Evolutionary conservation across 345 rosid species (phyloP), one percentile per base, ranked within the genome.

Genomic region (Iberis pinnata): DNA sequence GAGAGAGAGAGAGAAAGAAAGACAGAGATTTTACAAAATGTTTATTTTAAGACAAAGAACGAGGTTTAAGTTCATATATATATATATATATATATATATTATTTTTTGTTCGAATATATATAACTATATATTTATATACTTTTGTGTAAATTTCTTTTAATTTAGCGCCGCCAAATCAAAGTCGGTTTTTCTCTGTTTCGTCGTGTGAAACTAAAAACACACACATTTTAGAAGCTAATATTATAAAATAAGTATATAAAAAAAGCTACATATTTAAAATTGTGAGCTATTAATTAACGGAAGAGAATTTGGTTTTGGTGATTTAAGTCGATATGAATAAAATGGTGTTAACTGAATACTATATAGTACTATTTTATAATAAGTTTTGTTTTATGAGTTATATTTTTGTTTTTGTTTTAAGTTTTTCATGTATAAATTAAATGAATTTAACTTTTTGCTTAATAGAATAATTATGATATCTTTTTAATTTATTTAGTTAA

Each of bases 161-260:
- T 45, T 20, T 16, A 33, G 56, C 71, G 71, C 71, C 66, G 71
- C 71, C 71, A 67, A 59, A 60, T 43, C 4, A 17, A 18, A 43
- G 56, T 67, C 61, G 70, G 64, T 25, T 37, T 9, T 18, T 35
- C 8, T 53, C 20, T 55, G 56, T n/a, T n/a, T n/a, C n/a, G n/a
- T n/a, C n/a, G n/a, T n/a, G n/a, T n/a, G n/a, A n/a, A 52, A 7
- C 1, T 12, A 6, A 45, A 26, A 39, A 47, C 13, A 26, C 9
- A 7, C 36, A 40, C 31, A n/a, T 33, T 25, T 6, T n/a, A n/a
- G n/a, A n/a, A n/a, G n/a, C n/a, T n/a, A n/a, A n/a, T n/a, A n/a
- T 22, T 22, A 2, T 22, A 22, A 22, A 22, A 22, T 2, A 22
- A 22, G 6, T 2, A 22, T 22, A 6, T 22, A 8, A 5, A 27